Evolutionary conservation across 2,329 filamentous ascomycete species (phyloP).

Genomic region (Botryotinia narcissicola): DNA sequence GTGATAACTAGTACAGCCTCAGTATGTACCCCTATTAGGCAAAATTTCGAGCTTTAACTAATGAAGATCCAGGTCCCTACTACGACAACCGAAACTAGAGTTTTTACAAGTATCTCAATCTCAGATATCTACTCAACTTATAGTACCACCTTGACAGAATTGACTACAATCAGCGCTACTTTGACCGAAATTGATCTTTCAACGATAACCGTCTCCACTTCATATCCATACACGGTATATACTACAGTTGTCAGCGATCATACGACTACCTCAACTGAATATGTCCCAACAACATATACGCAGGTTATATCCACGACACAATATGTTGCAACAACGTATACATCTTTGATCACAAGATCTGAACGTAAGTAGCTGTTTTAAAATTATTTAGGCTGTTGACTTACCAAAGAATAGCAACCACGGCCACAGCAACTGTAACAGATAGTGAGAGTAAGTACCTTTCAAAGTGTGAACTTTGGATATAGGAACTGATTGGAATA

Average conservation of each 20-base stretch:
- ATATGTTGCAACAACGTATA: constrained; percentile 16
- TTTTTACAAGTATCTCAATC: constrained; percentile 9
- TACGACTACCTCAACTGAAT: constrained; percentile 1
- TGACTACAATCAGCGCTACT: neutral
- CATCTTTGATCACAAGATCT: constrained; percentile 15
- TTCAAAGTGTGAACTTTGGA: no score
- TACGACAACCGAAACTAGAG: constrained; percentile 1
- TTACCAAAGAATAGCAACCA: neutral
- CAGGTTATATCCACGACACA: constrained; percentile 5
- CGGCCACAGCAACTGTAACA: constrained; percentile 1
- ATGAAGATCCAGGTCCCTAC: neutral
- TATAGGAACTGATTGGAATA: neutral
- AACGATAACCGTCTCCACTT: neutral
- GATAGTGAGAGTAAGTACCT: constrained; percentile 10
- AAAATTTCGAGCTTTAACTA: neutral
- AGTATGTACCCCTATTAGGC: neutral
- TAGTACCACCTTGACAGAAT: constrained; percentile 6
- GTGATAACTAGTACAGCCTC: neutral
- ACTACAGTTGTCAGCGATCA: constrained; percentile 17
- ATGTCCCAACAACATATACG: neutral
- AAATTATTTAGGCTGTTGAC: neutral
- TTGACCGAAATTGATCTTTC: constrained; percentile 1
- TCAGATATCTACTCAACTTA: constrained; percentile 16
- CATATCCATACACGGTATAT: constrained; percentile 6
- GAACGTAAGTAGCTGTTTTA: neutral